These are phyloP conservation scores for Blastobotrys chiropterorum DNA, from an alignment of 805 yeast species.

Conservation along the genomic window DNA sequence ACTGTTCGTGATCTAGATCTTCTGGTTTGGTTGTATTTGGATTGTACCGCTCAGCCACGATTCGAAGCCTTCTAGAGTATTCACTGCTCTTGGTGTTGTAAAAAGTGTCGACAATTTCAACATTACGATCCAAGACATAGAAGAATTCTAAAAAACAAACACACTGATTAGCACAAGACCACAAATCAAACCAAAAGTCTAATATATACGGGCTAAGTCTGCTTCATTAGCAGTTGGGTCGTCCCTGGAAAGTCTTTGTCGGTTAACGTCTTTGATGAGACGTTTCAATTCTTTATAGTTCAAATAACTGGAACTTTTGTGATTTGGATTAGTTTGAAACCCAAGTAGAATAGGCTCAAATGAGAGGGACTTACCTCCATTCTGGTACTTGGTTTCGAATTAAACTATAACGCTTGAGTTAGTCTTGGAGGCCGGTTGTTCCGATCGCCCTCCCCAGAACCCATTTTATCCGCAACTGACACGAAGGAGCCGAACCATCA, in stretches of 20 bases:
- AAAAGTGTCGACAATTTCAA: conserved; percentile 75
- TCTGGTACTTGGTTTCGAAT: conserved; percentile 87
- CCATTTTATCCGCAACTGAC: too few relatives aligned
- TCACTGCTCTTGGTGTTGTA: conserved; percentile 68
- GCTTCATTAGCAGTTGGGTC: conserved; percentile 4
- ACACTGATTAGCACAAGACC: background rate
- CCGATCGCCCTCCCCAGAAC: too few relatives aligned
- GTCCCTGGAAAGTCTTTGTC: conserved; percentile 18
- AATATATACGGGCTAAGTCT: conserved; percentile 16
- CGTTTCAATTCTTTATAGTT: conserved; percentile 82
- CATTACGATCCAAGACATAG: conserved; percentile 69
- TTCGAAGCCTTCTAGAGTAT: conserved; percentile 60
- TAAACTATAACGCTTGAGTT: conserved; percentile 31
- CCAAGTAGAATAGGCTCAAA: background rate
- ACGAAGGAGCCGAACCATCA: too few relatives aligned
- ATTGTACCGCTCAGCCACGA: conserved; percentile 30
- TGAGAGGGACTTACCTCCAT: conserved; percentile 49
- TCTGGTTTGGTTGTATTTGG: conserved; percentile 22
- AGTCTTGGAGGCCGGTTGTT: background rate
- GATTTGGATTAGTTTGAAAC: background rate
- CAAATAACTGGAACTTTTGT: conserved; percentile 63
- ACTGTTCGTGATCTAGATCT: conserved; percentile 44
- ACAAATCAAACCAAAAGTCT: background rate
- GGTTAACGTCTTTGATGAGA: conserved; percentile 58
- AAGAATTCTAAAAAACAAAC: conserved; percentile 57